phyloP scores from a whole-genome alignment of 331 rosid genomes.

The Rhamnella rubrinervis region DNA sequence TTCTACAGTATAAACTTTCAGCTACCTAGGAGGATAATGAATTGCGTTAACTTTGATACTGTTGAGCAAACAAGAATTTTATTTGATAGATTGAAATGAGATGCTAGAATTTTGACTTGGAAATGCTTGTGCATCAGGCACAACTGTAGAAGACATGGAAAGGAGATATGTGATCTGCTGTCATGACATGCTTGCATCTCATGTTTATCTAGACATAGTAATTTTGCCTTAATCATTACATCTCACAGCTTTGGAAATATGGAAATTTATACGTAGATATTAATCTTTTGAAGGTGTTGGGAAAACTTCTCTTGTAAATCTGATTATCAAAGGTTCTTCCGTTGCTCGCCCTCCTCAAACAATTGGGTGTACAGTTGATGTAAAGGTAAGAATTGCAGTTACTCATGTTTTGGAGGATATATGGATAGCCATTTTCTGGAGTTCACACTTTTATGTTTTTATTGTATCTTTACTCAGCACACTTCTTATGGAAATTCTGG shows the following conservation, averaged over 20 bases:
- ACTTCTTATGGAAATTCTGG: conserved; percentile 72
- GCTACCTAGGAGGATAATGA: conserved; percentile 1
- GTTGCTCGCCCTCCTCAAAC: conserved; percentile 69
- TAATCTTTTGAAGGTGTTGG: conserved; percentile 69
- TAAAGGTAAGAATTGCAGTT: conserved; percentile 53
- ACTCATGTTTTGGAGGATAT: conserved; percentile 9
- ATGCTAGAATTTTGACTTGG: neutral
- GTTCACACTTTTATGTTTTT: conserved; percentile 19
- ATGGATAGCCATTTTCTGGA: conserved; percentile 12
- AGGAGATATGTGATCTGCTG: neutral
- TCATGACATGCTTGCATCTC: too few relatives aligned
- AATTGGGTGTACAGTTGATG: conserved; percentile 87
- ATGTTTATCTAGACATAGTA: neutral
- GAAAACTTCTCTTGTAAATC: conserved; percentile 84
- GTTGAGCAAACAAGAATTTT: neutral
- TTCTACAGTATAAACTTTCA: neutral
- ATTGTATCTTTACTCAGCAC: conserved; percentile 49
- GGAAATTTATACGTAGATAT: conserved; percentile 12
- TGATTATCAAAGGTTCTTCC: conserved; percentile 80
- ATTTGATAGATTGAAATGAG: conserved; percentile 1
- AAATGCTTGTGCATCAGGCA: neutral
- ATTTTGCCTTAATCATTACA: neutral
- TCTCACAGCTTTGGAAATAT: neutral
- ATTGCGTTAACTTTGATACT: conserved; percentile 1
- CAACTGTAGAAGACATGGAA: neutral